Base-by-base conservation (phyloP, 1,284 basidiomycete genomes). In the Moesziomyces aphidis region DNA sequence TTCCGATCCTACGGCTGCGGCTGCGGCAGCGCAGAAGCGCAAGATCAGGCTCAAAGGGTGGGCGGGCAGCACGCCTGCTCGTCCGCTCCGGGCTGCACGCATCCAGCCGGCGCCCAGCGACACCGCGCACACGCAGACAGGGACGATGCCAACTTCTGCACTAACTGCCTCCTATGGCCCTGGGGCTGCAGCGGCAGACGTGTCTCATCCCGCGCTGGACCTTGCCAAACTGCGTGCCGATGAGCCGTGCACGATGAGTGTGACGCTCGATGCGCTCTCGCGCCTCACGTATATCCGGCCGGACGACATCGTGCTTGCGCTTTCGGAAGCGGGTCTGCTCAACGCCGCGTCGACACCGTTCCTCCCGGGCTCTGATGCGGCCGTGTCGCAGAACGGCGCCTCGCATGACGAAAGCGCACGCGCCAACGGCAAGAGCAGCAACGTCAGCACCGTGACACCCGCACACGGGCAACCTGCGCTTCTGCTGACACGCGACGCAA, bases 231-330 rank as follows among this genome's bases (percentile, higher is more conserved):
- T 72, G 39, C 31, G 47, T 4, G 53, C 53, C 21, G 52, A 61
- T 1, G 48, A 34, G 31, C 13, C 55, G 1, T 53, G 36, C 21
- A 71, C 73, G 15, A 58, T 80, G 31, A 50, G 51, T 5, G 80
- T 83, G 28, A 78, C 77, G 15, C 69, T 85, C 5, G 82, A 78
- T 19, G 46, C 92, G 36, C 89, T 97, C 61, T 90, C 93, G 4
- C 87, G 88, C 13, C 92, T 92, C 15, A 94, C 93, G 46, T 91
- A 93, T 84, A 86, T 98, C 56, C 89, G 93, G 2, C 85, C 90
- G 0, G 94, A 97, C 71, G 95, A 98, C 82, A 89, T 91, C 0
- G 91, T 93, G 0, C 93, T 95, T 83, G 92, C 94, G 1, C 86
- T 98, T 58, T 90, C 92, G 58, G 94, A 97, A 83, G 91, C 92